Base-by-base conservation (phyloP, 2,329 filamentous ascomycete genomes). In the Neonectria neomacrospora region DNA sequence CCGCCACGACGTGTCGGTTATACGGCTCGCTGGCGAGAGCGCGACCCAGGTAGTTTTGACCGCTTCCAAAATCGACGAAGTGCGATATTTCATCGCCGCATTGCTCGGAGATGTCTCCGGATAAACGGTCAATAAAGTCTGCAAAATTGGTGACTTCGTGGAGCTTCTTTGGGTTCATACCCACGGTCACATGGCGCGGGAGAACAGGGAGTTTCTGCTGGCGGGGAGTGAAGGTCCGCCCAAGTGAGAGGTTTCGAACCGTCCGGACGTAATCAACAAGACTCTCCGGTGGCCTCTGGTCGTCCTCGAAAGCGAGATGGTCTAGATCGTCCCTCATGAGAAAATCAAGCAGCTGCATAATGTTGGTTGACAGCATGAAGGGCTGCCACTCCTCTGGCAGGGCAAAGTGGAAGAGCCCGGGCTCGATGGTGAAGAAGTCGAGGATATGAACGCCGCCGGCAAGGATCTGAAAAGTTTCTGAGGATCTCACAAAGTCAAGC, bases 361-460 rank as follows among this genome's bases (percentile, higher is more conserved):
- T 86, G 54, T 91, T 87, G 73, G 88, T 87, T 18, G 84, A 79
- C 37, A 90, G 80, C 68, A 98, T 90, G 80, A 94, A 98, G 0
- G 82, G 75, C 67, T 92, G 88, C 96, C 96, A 99, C 77, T 94
- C 89, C 64, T 85, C 76, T 0, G 94, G 92, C 1, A 99, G 79
- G 1, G 95, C 86, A 1, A 86, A 84, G 55, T 91, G 87, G 76
- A 97, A 99, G 0, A 97, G 85, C 67, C 93, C 91, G 5, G 93
- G 92, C 51, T 93, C 88, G 44, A 88, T 88, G 2, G 94, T 97
- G 80, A 97, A 93, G 79, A 99, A 98, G 77, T 99, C 96, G 60
- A 98, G 85, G 66, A 99, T 94, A 75, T 99, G 96, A 1, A 98
- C 92, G n/a, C 95, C 94, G 57, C 96, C 96, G 75, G 94, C 97